Conservation (phyloP, 2,329 filamentous ascomycete species). For the Sarocladium kiliense region DNA sequence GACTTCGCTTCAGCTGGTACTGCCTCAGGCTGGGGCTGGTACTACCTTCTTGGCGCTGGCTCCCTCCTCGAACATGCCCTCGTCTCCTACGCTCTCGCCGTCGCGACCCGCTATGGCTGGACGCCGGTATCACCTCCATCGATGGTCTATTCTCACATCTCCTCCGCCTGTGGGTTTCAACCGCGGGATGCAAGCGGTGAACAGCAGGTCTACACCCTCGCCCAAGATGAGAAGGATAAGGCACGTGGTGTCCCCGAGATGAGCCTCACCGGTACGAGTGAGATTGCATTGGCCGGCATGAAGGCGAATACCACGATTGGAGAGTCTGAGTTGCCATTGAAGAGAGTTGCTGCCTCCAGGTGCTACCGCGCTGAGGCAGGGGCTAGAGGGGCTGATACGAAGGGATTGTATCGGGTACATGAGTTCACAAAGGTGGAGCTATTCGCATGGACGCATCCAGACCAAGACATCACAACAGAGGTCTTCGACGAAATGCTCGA, state of each 20-base stretch:
- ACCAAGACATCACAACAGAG: slow-evolving; percentile 40
- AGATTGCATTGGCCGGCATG: slow-evolving; percentile 92
- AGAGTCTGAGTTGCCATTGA: slow-evolving; percentile 63
- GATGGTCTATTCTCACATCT: slow-evolving; percentile 88
- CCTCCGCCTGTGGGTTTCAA: slow-evolving; percentile 87
- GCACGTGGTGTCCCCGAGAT: slow-evolving; percentile 61
- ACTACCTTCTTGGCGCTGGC: slow-evolving; percentile 88
- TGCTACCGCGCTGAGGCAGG: slow-evolving; percentile 96
- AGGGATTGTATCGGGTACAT: slow-evolving; percentile 93
- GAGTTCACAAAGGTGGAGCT: slow-evolving; percentile 99
- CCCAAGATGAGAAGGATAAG: slow-evolving; percentile 59
- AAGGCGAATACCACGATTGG: slow-evolving; percentile 69
- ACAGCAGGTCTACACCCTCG: slow-evolving; percentile 82
- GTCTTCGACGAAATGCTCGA: slow-evolving; percentile 81
- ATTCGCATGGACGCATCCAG: slow-evolving; percentile 81
- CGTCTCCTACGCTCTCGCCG: slow-evolving; percentile 74
- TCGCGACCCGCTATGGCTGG: slow-evolving; percentile 73
- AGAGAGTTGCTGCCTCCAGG: slow-evolving; percentile 78
- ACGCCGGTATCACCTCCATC: slow-evolving; percentile 76
- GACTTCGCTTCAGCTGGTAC: slow-evolving; percentile 79
- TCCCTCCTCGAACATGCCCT: slow-evolving; percentile 94
- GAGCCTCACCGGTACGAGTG: slow-evolving; percentile 80
- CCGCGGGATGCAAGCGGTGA: slow-evolving; percentile 86
- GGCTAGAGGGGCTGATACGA: slow-evolving; percentile 81
- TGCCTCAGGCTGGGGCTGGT: slow-evolving; percentile 96